These are phyloP conservation scores for Lactarius akahatsu DNA, from an alignment of 768 basidiomycete species.

Conservation along the genomic window DNA sequence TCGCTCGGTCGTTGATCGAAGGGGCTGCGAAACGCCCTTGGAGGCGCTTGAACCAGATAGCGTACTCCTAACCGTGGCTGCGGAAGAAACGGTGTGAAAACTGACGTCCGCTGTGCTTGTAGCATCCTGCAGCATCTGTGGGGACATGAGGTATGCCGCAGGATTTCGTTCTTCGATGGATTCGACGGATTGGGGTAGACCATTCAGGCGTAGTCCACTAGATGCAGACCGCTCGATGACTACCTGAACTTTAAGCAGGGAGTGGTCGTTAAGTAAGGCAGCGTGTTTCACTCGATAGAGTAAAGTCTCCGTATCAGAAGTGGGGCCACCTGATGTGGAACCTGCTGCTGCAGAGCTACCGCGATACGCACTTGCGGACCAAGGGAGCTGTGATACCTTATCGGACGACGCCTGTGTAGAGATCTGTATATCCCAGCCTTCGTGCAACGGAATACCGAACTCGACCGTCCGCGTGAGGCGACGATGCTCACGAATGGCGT, in stretches of 20 bases:
- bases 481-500: constrained; percentile 61
- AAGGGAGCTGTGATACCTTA: constrained; percentile 68
- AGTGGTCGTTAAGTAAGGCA: constrained; percentile 66
- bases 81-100: constrained; percentile 63
- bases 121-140: constrained; percentile 70
- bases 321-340: constrained; percentile 35
- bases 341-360: constrained; percentile 38
- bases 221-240: constrained; percentile 79
- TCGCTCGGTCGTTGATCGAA: constrained; percentile 45
- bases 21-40: constrained; percentile 33
- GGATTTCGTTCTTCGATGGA: constrained; percentile 68
- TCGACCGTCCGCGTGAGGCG: constrained; percentile 77
- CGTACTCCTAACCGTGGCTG: constrained; percentile 38
- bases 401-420: constrained; percentile 72
- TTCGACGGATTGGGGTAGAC: constrained; percentile 67
- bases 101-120: constrained; percentile 69
- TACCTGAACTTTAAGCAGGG: constrained; percentile 76
- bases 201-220: constrained; percentile 82
- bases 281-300: constrained; percentile 72
- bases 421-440: constrained; percentile 88
- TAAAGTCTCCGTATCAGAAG: constrained; percentile 49
- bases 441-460: constrained; percentile 68
- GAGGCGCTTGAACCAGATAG: constrained; percentile 32
- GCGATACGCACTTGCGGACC: constrained; percentile 62
- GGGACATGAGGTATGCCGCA: constrained; percentile 53